These are phyloP conservation scores for Fusarium nodosum DNA, from an alignment of 2,329 filamentous ascomycete species.

Conservation along the genomic window DNA sequence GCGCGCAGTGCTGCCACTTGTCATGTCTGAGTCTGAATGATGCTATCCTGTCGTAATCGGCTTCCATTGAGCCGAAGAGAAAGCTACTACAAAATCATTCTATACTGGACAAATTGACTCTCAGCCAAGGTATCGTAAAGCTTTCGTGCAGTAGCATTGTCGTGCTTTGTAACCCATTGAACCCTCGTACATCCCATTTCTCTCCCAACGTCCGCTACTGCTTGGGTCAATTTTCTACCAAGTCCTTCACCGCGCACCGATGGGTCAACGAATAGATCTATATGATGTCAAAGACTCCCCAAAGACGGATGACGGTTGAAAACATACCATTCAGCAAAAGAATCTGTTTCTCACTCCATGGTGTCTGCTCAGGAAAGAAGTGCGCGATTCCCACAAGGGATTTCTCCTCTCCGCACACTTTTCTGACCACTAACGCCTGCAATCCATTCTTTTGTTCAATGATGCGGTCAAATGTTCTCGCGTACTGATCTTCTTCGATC, in stretches of 20 bases:
- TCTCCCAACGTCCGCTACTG: slow-evolving; percentile 28
- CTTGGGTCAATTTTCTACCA: slow-evolving; percentile 26
- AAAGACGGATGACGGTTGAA: fast-evolving
- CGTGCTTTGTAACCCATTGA: slow-evolving; percentile 40
- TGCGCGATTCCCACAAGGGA: slow-evolving; percentile 28
- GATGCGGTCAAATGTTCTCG: slow-evolving; percentile 27
- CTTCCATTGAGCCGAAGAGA: fast-evolving
- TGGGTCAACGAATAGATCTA: slow-evolving; percentile 29
- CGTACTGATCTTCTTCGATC: slow-evolving; percentile 32
- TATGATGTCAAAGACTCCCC: not conserved
- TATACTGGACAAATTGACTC: slow-evolving; percentile 34
- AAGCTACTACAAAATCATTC: slow-evolving; percentile 15
- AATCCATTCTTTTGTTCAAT: slow-evolving; percentile 23
- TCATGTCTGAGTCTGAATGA: fast-evolving
- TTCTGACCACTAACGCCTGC: slow-evolving; percentile 23
- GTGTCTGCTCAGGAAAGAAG: slow-evolving; percentile 40
- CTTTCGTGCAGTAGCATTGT: slow-evolving; percentile 22
- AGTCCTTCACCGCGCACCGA: slow-evolving; percentile 14
- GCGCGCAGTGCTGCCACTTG: not conserved
- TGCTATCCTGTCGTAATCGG: fast-evolving
- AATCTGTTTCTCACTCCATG: slow-evolving; percentile 40
- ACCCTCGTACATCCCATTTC: slow-evolving; percentile 29
- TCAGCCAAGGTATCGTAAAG: slow-evolving; percentile 38
- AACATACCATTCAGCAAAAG: slow-evolving; percentile 29
- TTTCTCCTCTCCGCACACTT: not conserved